These are phyloP conservation scores for Fagopyrum esculentum DNA, from an alignment of 148 eudicot species.

Conservation along the genomic window DNA sequence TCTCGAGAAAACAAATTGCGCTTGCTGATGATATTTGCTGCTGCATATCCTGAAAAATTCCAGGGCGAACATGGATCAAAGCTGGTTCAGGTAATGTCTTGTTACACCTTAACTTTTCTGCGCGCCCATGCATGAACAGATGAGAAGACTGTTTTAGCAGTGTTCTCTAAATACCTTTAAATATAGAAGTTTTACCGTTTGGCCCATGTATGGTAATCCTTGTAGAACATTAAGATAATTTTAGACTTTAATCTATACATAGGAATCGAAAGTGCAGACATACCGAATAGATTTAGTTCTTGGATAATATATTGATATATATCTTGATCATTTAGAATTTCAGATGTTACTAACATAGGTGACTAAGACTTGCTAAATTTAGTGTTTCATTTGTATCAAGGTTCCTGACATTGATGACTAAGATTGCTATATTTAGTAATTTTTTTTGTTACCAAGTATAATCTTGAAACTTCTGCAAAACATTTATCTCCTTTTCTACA, in stretches of 20 bases:
- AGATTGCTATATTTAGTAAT: background rate
- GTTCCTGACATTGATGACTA: background rate
- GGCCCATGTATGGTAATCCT: background rate
- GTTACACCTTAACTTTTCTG: background rate
- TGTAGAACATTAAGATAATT: background rate
- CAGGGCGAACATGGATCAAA: conserved; percentile 65
- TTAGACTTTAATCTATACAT: background rate
- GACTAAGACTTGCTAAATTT: background rate
- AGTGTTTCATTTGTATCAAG: background rate
- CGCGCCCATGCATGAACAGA: too few relatives aligned
- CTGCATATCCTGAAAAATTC: conserved; percentile 81
- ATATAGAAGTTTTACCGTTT: background rate
- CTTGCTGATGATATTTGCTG: conserved; percentile 90
- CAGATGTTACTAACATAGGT: background rate
- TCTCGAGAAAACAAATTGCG: conserved; percentile 81
- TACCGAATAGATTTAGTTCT: background rate
- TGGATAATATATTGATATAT: background rate
- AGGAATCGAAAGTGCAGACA: background rate
- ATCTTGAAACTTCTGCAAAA: background rate
- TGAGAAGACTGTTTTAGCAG: background rate
- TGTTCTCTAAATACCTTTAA: background rate
- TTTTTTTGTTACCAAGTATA: background rate
- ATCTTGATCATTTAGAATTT: background rate
- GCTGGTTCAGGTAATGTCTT: conserved; percentile 62
- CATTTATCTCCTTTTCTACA: background rate